These are phyloP conservation scores for Monosporascus ibericus DNA, from an alignment of 2,329 filamentous ascomycete species.

Conservation along the genomic window DNA sequence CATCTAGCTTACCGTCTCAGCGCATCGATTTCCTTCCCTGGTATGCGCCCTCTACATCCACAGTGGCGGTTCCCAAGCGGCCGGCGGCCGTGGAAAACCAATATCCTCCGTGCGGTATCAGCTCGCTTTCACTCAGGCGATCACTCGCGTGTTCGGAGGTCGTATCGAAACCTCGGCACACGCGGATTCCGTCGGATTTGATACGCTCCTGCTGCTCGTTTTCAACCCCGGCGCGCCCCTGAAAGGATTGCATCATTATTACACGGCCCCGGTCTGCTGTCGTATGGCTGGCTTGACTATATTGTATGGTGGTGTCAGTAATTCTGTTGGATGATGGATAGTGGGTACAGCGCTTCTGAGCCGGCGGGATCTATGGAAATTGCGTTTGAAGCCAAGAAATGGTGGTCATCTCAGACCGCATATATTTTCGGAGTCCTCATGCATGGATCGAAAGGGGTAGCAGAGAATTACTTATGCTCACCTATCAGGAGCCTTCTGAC, in stretches of 20 bases:
- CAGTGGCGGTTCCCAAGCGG: background rate
- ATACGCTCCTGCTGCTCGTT: background rate
- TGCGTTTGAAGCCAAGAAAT: no score
- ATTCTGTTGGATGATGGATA: background rate
- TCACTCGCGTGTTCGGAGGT: background rate
- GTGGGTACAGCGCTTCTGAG: background rate
- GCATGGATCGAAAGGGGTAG: background rate
- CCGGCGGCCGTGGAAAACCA: background rate
- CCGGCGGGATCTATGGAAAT: no score
- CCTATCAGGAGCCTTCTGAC: background rate
- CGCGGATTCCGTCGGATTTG: background rate
- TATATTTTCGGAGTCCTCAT: no score
- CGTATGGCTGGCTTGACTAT: background rate
- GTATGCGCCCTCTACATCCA: no score
- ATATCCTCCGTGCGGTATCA: background rate
- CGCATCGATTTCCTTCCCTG: no score
- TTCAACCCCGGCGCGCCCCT: background rate
- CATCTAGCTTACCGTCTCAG: no score
- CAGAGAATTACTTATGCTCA: background rate
- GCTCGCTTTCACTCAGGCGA: background rate
- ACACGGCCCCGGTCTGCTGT: background rate
- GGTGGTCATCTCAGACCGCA: no score
- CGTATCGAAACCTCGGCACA: background rate
- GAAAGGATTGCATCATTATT: background rate
- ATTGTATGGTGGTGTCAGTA: background rate